Conservation (phyloP, 805 yeast genomes). For the Schwanniomyces yamadae region DNA sequence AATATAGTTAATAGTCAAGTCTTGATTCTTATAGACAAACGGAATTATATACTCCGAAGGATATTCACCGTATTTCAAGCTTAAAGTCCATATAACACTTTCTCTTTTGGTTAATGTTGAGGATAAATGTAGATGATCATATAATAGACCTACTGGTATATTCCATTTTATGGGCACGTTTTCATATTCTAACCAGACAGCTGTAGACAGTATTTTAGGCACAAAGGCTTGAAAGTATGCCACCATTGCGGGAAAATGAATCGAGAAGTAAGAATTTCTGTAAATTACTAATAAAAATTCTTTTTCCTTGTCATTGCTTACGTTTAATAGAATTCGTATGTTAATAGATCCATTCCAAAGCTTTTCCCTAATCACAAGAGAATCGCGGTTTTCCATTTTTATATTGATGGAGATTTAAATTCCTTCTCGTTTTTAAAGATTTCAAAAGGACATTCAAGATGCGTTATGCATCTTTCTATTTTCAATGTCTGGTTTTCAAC, state of each 20-base stretch:
- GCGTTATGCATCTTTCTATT: neutral
- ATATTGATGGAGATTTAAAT: neutral
- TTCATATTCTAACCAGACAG: slow-evolving; percentile 67
- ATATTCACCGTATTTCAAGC: slow-evolving; percentile 17
- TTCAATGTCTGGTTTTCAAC: too few relatives aligned
- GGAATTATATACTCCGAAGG: slow-evolving; percentile 35
- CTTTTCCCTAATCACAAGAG: slow-evolving; percentile 28
- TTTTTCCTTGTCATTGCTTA: slow-evolving; percentile 13
- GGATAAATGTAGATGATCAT: slow-evolving; percentile 50
- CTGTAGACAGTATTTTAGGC: slow-evolving; percentile 16
- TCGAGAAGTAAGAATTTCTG: slow-evolving; percentile 56
- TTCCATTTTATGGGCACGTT: slow-evolving; percentile 72
- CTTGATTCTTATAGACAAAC: slow-evolving; percentile 14
- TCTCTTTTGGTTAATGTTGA: slow-evolving; percentile 9
- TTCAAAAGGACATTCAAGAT: neutral
- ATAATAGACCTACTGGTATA: slow-evolving; percentile 68
- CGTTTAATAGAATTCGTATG: slow-evolving; percentile 34
- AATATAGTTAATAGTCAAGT: slow-evolving; percentile 19
- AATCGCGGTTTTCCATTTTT: neutral
- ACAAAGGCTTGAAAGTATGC: slow-evolving; percentile 34
- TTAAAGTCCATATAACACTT: slow-evolving; percentile 44
- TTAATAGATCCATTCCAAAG: slow-evolving; percentile 59
- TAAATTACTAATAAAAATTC: slow-evolving; percentile 20
- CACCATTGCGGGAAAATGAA: slow-evolving; percentile 36
- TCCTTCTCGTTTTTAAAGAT: neutral